Evolutionary conservation across 2,329 filamentous ascomycete genomes (phyloP), one percentile per base, ranked within the genome.

Genomic region (Ophiostoma quercus): DNA sequence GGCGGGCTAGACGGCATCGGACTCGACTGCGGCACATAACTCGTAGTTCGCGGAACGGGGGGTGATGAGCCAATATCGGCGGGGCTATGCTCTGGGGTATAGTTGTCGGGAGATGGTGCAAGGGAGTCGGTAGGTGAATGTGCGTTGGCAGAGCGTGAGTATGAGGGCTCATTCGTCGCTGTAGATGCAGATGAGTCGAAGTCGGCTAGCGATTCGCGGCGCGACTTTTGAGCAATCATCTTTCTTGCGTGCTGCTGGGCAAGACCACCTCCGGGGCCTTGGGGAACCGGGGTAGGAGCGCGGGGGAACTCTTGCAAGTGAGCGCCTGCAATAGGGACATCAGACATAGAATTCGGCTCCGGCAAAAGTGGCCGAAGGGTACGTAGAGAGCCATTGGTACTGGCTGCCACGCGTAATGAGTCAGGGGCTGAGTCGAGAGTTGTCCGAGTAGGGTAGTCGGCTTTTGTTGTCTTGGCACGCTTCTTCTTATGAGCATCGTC

Each of bases 41-140:
- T 79, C 39, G 83, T 82, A 51, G 85, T 85, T 73, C 87, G 85
- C 72, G 93, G 88, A 1, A 96, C 84, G 0, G 95, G 95, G 16
- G 94, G 94, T 3, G 94, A 98, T 0, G 95, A 98, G 1, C 91
- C 91, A 74, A 98, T 92, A 69, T 92, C 91, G 67, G 88, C 88
- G 3, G 92, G 90, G 68, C 92, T 96, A 70, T 90, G 83, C 68
- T 83, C 85, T 68, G 87, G 84, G 54, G 79, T 81, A 72, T 82
- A 82, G 8, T 81, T 83, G 43, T 82, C 80, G 5, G 84, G 84
- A 1, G 85, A 86, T 16, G 81, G 82, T 0, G 79, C 84, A 47
- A 81, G 74, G 14, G 85, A 87, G 29, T 87, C 84, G 2, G 77
- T 75, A 8, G 85, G 85, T 3, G 85, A 87, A 7, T 82, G 82